Percentiles rank a stretch among this genome's conserved stretches.
Evolutionary conservation across 2,329 filamentous ascomycete species (phyloP).

Genomic region (Claviceps monticola): DNA sequence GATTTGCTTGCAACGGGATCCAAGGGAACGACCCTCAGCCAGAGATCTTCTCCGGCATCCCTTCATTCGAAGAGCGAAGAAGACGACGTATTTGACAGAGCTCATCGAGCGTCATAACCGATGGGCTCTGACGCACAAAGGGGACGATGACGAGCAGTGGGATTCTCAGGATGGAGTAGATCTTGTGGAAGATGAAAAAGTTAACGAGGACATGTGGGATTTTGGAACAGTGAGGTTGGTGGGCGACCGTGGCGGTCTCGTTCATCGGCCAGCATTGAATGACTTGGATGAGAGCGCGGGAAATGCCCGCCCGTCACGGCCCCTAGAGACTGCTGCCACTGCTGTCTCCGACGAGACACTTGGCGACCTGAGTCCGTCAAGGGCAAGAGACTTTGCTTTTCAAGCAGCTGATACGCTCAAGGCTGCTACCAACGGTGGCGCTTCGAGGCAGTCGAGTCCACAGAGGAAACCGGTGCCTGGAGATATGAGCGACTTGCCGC

Average conservation of each 20-base stretch:
- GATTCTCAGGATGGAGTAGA: slow-evolving; percentile 43
- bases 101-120: slow-evolving; percentile 81
- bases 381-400: slow-evolving; percentile 31
- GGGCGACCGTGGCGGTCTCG: slow-evolving; percentile 46
- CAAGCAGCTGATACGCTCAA: slow-evolving; percentile 43
- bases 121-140: slow-evolving; percentile 72
- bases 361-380: slow-evolving; percentile 37
- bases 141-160: slow-evolving; percentile 47
- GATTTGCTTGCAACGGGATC: slow-evolving; percentile 75
- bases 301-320: slow-evolving; percentile 53
- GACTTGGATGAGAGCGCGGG: slow-evolving; percentile 69
- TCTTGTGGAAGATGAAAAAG: slow-evolving; percentile 37
- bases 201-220: slow-evolving; percentile 88
- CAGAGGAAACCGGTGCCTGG: slow-evolving; percentile 39
- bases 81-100: slow-evolving; percentile 92
- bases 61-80: slow-evolving; percentile 83
- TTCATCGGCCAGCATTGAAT: slow-evolving; percentile 44
- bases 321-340: slow-evolving; percentile 28
- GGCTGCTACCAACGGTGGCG: slow-evolving; percentile 26
- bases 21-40: slow-evolving; percentile 74
- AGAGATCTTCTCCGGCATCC: slow-evolving; percentile 78
- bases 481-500: slow-evolving; percentile 32
- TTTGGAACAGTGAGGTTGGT: slow-evolving; percentile 88
- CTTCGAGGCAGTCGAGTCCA: slow-evolving; percentile 45
- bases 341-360: slow-evolving; percentile 37